phyloP scores from a whole-genome alignment of 2,329 filamentous ascomycete species.

The Neonectria ditissima region DNA sequence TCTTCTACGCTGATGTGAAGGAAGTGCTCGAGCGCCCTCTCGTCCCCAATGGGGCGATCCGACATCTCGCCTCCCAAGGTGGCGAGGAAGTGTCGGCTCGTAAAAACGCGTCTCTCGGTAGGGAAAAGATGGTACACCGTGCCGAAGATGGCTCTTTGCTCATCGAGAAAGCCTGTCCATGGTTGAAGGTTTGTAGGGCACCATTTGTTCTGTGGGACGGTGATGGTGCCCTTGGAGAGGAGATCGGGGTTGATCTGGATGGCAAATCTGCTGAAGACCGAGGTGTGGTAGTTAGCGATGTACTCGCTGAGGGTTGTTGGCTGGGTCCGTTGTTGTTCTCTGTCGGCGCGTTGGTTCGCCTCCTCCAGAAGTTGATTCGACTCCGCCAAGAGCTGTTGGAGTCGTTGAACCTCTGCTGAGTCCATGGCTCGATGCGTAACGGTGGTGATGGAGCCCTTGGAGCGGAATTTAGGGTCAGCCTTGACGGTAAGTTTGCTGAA shows the following conservation, averaged over 20 bases:
- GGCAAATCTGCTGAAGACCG: slow-evolving; percentile 40
- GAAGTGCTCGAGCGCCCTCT: slow-evolving; percentile 42
- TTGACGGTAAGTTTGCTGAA: too few relatives aligned
- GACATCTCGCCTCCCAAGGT: slow-evolving; percentile 39
- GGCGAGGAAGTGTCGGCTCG: slow-evolving; percentile 39
- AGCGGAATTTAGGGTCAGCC: too few relatives aligned
- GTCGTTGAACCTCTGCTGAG: too few relatives aligned
- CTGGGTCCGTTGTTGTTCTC: slow-evolving; percentile 25
- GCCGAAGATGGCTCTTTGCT: slow-evolving; percentile 39
- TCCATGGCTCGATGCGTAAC: too few relatives aligned
- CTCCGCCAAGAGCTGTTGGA: too few relatives aligned
- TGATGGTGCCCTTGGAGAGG: slow-evolving; percentile 42
- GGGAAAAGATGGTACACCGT: slow-evolving; percentile 39
- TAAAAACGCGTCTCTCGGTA: slow-evolving; percentile 40
- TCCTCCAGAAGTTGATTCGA: too few relatives aligned
- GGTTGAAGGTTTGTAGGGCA: slow-evolving; percentile 45
- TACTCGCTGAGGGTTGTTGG: slow-evolving; percentile 49
- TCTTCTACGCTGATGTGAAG: slow-evolving; percentile 44
- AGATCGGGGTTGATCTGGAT: slow-evolving; percentile 40
- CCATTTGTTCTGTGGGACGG: slow-evolving; percentile 45
- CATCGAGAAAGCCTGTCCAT: slow-evolving; percentile 47
- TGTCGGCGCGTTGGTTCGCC: slow-evolving; percentile 18
- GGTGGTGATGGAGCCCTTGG: too few relatives aligned
- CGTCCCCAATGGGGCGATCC: slow-evolving; percentile 13
- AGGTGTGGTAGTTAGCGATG: slow-evolving; percentile 45